phyloP scores from a whole-genome alignment of 805 yeast genomes.

The Teunomyces funiuensis region DNA sequence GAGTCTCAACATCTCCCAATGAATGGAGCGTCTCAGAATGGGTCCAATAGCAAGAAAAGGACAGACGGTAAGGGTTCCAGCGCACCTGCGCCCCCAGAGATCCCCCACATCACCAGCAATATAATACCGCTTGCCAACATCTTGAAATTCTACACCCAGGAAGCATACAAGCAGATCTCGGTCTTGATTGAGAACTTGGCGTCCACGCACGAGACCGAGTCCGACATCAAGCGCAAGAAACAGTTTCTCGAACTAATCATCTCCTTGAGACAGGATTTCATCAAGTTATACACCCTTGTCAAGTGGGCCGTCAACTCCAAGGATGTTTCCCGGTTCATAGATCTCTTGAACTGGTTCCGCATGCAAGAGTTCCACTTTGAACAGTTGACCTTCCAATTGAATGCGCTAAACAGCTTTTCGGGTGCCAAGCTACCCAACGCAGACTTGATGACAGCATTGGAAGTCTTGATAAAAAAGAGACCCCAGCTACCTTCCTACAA shows the following conservation, averaged over 20 bases:
- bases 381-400: constrained; percentile 60
- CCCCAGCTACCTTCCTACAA: constrained; percentile 72
- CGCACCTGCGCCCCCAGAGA: constrained; percentile 31
- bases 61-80: constrained; percentile 4
- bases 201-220: constrained; percentile 40
- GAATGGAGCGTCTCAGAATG: constrained; percentile 3
- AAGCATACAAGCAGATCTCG: constrained; percentile 62
- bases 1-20: too few relatives aligned
- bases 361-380: constrained; percentile 72
- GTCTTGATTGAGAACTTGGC: constrained; percentile 62
- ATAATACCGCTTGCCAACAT: constrained; percentile 64
- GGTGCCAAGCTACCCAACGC: constrained; percentile 93
- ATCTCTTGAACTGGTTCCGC: constrained; percentile 83
- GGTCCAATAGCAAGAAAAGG: constrained; percentile 1
- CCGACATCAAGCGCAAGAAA: constrained; percentile 65
- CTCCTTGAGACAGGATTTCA: constrained; percentile 74
- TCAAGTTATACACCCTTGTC: constrained; percentile 78
- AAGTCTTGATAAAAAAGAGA: constrained; percentile 74
- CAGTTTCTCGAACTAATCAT: constrained; percentile 68
- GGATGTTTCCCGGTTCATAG: constrained; percentile 75
- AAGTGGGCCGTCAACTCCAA: constrained; percentile 83
- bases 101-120: constrained; percentile 75
- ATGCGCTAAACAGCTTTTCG: constrained; percentile 66
- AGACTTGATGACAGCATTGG: constrained; percentile 82
- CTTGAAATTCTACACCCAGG: constrained; percentile 56